A percentile compares a stretch with the other conserved stretches of the same genome.
phyloP scores from a whole-genome alignment of 2,329 filamentous ascomycete species.

The Verticillium dahliae region DNA sequence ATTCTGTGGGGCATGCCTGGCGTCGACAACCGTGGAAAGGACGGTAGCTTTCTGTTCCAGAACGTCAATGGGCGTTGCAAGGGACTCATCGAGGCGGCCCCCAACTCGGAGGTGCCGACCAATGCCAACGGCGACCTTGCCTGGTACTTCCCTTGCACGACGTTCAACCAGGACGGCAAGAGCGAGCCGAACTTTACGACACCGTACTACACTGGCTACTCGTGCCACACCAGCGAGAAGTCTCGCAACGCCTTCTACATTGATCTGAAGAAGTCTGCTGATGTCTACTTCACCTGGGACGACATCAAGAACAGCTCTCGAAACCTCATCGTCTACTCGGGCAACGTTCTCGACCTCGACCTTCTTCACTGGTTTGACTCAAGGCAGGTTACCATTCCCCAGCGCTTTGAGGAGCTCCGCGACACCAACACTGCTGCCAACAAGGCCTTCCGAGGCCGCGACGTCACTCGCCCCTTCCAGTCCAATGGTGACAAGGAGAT shows the following conservation, averaged over 20 bases:
- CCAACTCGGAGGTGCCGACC: constrained; percentile 71
- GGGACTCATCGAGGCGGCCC: constrained; percentile 68
- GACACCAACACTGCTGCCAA: constrained; percentile 56
- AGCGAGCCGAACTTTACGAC: constrained; percentile 66
- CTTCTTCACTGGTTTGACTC: constrained; percentile 87
- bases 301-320: constrained; percentile 84
- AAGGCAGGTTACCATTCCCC: constrained; percentile 67
- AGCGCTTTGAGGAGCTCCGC: constrained; percentile 73
- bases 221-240: constrained; percentile 71
- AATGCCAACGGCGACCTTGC: constrained; percentile 67
- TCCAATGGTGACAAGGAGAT: constrained; percentile 70
- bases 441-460: constrained; percentile 66
- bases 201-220: constrained; percentile 75
- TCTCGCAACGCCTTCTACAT: constrained; percentile 72
- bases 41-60: constrained; percentile 96
- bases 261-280: constrained; percentile 60
- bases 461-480: constrained; percentile 85
- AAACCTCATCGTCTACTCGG: constrained; percentile 91
- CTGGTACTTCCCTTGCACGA: constrained; percentile 94
- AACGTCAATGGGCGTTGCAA: constrained; percentile 98
- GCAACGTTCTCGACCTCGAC: constrained; percentile 84
- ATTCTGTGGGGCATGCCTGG: constrained; percentile 80
- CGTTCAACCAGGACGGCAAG: constrained; percentile 92
- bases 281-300: constrained; percentile 95
- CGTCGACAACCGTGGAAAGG: constrained; percentile 70